Conservation (phyloP, 1,284 basidiomycete species). For the Pholiota adiposa region DNA sequence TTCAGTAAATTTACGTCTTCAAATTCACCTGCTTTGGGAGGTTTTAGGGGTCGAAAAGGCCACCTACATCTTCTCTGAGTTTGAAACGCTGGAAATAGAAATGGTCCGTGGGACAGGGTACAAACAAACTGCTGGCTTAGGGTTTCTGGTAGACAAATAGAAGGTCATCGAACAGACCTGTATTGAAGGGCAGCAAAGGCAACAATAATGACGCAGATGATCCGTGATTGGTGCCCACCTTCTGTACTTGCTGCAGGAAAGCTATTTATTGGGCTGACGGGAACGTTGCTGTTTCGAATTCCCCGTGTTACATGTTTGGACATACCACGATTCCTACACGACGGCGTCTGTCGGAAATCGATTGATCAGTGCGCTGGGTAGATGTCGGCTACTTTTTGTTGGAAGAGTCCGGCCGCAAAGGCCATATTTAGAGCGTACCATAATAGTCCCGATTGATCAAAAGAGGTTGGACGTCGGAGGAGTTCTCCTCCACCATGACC, state of each 20-base stretch:
- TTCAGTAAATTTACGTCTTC: constrained; percentile 11
- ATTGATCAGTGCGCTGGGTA: not conserved
- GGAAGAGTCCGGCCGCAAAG: not conserved
- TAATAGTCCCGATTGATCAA: not conserved
- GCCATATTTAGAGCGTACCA: not conserved
- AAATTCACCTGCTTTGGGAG: constrained; percentile 5
- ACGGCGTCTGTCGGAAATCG: not conserved
- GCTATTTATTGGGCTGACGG: not conserved
- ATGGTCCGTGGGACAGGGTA: constrained; percentile 21
- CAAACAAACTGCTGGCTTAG: constrained; percentile 20
- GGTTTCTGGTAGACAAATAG: constrained; percentile 10
- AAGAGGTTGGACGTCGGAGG: not conserved
- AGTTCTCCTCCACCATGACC: not conserved
- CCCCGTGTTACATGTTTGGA: constrained; percentile 1
- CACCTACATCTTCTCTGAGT: constrained; percentile 28
- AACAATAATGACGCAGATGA: not conserved
- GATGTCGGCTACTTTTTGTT: not conserved
- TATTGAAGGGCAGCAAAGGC: not conserved
- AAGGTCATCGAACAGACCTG: not conserved
- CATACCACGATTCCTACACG: not conserved
- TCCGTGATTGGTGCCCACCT: not conserved
- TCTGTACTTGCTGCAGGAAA: not conserved
- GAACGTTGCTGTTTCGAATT: not conserved
- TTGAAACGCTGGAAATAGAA: constrained; percentile 25
- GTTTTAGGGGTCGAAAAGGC: constrained; percentile 12